Base-by-base conservation (phyloP, 2,329 filamentous ascomycete genomes). In the Microsporum canis region DNA sequence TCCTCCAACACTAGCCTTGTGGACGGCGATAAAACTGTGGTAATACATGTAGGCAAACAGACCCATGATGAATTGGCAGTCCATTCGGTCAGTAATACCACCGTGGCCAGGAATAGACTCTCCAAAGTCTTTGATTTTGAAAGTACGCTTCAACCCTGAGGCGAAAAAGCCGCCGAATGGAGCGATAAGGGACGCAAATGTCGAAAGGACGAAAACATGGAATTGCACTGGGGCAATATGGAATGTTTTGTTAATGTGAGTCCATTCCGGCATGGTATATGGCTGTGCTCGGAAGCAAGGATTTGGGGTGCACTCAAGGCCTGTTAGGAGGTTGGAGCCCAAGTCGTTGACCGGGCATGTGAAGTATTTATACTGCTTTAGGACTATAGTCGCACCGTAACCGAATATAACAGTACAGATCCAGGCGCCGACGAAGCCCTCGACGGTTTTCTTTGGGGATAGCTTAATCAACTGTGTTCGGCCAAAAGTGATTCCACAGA, bases 1-100 rank as follows among this genome's bases (percentile, higher is more conserved):
- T 60, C 84, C 85, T 23, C 92, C 94, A 23, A 96, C 86, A 61
- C 82, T 90, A 43, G 88, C 85, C 74, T 92, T 90, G 79, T 96
- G 85, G 5, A 90, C 81, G 3, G 91, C 91, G 70, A 99, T 92
- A 74, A 99, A 99, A 70, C 88, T 94, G 74, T 96, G 91, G 77
- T 95, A 99, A 78, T 99, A 99, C 83, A 99, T 91, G 79, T 91
- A 97, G 14, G 92, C 85, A 70, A 99, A 97, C 76, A 96, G 94
- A 6, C 94, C 94, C 94, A 99, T 99, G 79, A 97, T 97, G 78
- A 99, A 99, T 72, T 99, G 94, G 74, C 94, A 99, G 72, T 99
- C 94, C 92, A 99, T 97, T 64, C 94, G 88, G 73, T 99, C 94
- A 14, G 94, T 99, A 78, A 99, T 97, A 68, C 94, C 94, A 63